Evolutionary conservation across 139 green algal species (phyloP), one percentile per base, ranked within the genome.

Genomic region (Trebouxia sp.): DNA sequence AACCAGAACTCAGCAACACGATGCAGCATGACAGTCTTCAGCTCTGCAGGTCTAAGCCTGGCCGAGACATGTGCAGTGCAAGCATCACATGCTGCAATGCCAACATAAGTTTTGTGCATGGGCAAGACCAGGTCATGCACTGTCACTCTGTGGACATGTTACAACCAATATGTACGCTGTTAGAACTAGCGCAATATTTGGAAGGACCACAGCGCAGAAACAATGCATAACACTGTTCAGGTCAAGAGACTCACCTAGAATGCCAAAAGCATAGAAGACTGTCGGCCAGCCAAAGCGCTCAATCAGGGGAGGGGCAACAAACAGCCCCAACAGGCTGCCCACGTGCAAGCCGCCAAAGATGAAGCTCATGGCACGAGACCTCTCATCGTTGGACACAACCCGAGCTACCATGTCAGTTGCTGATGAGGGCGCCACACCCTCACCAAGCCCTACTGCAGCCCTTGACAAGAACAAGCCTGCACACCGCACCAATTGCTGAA

Each of bases 311-410:
- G 94, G 95, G 51, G 92, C 91, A 0, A 92, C 80, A 22, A 96
- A 65, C 43, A 98, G 87, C 28, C 95, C 94, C 15, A 95, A 42
- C 65, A 98, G 91, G 79, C 75, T 92, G 51, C 97, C 97, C 7
- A 98, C 87, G 82, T 99, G 95, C 69, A 99, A 91, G 12, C 96
- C 97, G 22, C 85, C 88, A 88, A 99, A 99, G 39, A 97, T 89
- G 74, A 96, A 94, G 35, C 90, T 90, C 7, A 95, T 92, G 22
- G 96, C 92, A 4, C 92, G 86, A 2, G 93, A 92, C 32, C 96
- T 89, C 85, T 98, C 89, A 0, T 83, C 41, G 0, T 85, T 56
- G 0, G 91, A 89, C 17, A 98, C 88, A 14, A 83, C 83, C 32
- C 90, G 92, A 0, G 96, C 91, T 41, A 98, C 87, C 42, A 99